Conservation (phyloP, 129 eudicot genomes). For the sunflower (Helianthus annuus) region DNA sequence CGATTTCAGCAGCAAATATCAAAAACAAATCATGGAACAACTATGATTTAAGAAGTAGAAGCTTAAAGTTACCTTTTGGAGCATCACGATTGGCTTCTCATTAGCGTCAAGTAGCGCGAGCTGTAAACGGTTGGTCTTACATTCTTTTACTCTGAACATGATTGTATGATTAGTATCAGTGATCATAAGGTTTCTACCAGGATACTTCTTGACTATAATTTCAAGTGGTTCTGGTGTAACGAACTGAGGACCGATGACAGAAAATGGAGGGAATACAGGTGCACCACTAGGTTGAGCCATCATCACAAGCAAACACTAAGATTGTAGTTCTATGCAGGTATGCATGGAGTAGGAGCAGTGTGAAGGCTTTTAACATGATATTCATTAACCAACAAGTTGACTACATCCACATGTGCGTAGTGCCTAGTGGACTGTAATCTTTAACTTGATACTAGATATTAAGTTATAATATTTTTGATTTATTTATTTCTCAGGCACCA, state of each 20-base stretch:
- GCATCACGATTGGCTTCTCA: background rate
- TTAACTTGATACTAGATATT: too few species aligned
- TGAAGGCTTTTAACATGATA: too few species aligned
- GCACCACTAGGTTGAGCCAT: background rate
- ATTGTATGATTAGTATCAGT: conserved; percentile 16
- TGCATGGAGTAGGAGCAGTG: too few species aligned
- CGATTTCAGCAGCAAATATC: too few species aligned
- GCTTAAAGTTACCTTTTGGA: conserved; percentile 1
- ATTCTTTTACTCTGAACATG: conserved; percentile 10
- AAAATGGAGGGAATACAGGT: background rate
- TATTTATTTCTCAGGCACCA: too few species aligned
- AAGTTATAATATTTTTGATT: too few species aligned
- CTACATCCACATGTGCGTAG: too few species aligned
- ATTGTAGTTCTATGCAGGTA: background rate
- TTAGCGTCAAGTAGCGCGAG: conserved; percentile 1
- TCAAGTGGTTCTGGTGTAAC: background rate
- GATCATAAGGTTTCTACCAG: conserved; percentile 10
- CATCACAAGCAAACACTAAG: background rate
- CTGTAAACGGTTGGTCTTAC: background rate
- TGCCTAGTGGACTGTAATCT: too few species aligned
- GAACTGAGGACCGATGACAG: conserved; percentile 15
- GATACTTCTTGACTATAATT: background rate
- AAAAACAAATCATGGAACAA: background rate
- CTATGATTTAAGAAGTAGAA: background rate
- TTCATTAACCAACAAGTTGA: too few species aligned